phyloP scores from a whole-genome alignment of 768 basidiomycete genomes.

The Suillus spraguei region DNA sequence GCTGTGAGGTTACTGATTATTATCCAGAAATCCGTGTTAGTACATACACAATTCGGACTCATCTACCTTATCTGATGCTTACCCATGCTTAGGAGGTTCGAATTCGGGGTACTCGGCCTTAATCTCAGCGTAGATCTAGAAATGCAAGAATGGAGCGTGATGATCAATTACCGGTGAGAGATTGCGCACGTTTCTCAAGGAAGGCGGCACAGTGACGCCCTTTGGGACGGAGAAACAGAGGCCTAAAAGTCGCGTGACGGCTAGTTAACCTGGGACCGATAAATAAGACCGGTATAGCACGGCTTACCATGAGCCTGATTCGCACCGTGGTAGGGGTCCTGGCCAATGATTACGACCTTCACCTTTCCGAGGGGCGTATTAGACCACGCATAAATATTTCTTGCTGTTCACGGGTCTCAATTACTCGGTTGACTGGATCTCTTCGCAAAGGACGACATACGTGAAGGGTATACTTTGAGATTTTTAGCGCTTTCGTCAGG shows the following conservation, averaged over 20 bases:
- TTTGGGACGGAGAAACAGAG: slow-evolving; percentile 88
- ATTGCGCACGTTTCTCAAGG: slow-evolving; percentile 71
- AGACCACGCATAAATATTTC: slow-evolving; percentile 91
- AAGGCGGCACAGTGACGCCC: slow-evolving; percentile 77
- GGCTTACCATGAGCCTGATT: slow-evolving; percentile 83
- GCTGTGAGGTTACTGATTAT: slow-evolving; percentile 66
- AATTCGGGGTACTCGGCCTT: slow-evolving; percentile 82
- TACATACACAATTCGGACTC: slow-evolving; percentile 11
- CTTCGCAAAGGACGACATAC: slow-evolving; percentile 41
- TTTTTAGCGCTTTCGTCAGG: slow-evolving; percentile 45
- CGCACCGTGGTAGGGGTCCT: slow-evolving; percentile 83
- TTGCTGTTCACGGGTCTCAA: slow-evolving; percentile 47
- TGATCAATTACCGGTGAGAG: slow-evolving; percentile 16
- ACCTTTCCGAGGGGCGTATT: slow-evolving; percentile 84
- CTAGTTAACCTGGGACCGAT: slow-evolving; percentile 14
- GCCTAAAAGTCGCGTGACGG: slow-evolving; percentile 45
- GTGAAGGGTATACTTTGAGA: slow-evolving; percentile 75
- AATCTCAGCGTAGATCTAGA: slow-evolving; percentile 86
- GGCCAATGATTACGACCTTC: slow-evolving; percentile 87
- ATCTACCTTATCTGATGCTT: slow-evolving; percentile 28
- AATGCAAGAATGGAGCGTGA: slow-evolving; percentile 15
- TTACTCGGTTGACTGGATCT: slow-evolving; percentile 26
- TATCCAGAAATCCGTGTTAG: not conserved
- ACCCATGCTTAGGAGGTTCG: slow-evolving; percentile 83
- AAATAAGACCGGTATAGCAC: slow-evolving; percentile 6